Conservation (phyloP, 768 basidiomycete species). For the Lyophyllum shimeji region DNA sequence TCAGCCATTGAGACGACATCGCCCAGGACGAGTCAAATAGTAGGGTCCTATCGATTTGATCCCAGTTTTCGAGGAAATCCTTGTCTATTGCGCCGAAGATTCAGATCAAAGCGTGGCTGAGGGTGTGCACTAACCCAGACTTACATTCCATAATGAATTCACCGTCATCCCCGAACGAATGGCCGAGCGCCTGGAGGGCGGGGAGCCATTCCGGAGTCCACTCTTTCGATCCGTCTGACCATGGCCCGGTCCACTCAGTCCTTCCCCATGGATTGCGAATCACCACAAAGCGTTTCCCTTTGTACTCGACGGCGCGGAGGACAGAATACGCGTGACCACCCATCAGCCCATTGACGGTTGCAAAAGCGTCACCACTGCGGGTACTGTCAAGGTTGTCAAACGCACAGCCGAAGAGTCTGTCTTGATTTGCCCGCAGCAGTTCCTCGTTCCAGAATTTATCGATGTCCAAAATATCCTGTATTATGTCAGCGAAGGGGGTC, state of each 20-base stretch:
- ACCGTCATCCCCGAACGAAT: slow-evolving; percentile 51
- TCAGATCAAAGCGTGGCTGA: background rate
- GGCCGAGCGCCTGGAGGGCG: slow-evolving; percentile 38
- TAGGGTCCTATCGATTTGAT: slow-evolving; percentile 35
- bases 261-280: slow-evolving; percentile 55
- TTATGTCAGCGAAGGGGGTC: background rate
- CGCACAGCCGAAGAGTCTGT: slow-evolving; percentile 51
- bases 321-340: slow-evolving; percentile 50
- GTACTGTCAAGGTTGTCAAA: slow-evolving; percentile 32
- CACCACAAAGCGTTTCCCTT: slow-evolving; percentile 50
- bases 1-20: slow-evolving; percentile 41
- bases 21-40: slow-evolving; percentile 40
- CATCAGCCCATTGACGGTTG: slow-evolving; percentile 36
- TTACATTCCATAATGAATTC: slow-evolving; percentile 57
- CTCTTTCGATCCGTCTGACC: slow-evolving; percentile 58
- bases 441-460: slow-evolving; percentile 54
- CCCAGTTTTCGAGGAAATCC: slow-evolving; percentile 39
- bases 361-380: slow-evolving; percentile 23
- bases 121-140: slow-evolving; percentile 22
- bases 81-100: slow-evolving; percentile 21
- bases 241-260: slow-evolving; percentile 50
- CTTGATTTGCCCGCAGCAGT: slow-evolving; percentile 42
- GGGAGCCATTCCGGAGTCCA: slow-evolving; percentile 54
- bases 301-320: slow-evolving; percentile 44
- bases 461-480: slow-evolving; percentile 47